Evolutionary conservation across 495 filamentous ascomycete genomes (phyloP).

Genomic region (Penicillium coffeae): DNA sequence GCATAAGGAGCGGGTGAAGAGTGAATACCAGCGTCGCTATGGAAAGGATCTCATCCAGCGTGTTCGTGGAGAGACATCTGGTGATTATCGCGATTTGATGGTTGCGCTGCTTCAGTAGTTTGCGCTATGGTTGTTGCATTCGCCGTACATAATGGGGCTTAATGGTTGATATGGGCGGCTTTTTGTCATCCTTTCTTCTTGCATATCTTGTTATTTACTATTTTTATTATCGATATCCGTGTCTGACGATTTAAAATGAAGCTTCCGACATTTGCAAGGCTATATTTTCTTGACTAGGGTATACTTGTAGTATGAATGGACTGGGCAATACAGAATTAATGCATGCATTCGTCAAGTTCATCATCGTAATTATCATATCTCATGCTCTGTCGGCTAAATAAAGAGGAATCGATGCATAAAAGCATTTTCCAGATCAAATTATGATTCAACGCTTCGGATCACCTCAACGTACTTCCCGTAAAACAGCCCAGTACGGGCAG

Average conservation of each 20-base stretch:
- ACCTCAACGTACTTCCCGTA: conserved; percentile 65
- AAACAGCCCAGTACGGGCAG: conserved; percentile 69
- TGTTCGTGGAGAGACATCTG: conserved; percentile 79
- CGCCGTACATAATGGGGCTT: no score
- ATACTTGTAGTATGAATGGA: no score
- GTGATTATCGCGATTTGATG: conserved; percentile 69
- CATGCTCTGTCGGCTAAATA: background rate
- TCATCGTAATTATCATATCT: background rate
- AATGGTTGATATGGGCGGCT: background rate
- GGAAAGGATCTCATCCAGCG: conserved; percentile 56
- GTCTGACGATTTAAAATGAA: background rate
- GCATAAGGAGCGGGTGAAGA: conserved; percentile 68
- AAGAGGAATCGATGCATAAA: background rate
- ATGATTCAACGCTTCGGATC: conserved; percentile 32
- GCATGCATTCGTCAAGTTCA: background rate
- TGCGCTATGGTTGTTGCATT: background rate
- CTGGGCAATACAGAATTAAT: background rate
- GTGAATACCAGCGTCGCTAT: conserved; percentile 65
- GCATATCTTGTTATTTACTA: background rate
- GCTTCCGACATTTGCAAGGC: background rate
- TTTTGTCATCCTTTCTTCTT: background rate
- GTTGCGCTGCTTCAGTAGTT: conserved; percentile 39
- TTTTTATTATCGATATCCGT: conserved; percentile 2
- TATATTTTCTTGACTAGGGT: no score
- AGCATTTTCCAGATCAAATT: background rate